Evolutionary conservation across 1,284 basidiomycete genomes (phyloP), one percentile per base, ranked within the genome.

Genomic region (Coniophora puteana): DNA sequence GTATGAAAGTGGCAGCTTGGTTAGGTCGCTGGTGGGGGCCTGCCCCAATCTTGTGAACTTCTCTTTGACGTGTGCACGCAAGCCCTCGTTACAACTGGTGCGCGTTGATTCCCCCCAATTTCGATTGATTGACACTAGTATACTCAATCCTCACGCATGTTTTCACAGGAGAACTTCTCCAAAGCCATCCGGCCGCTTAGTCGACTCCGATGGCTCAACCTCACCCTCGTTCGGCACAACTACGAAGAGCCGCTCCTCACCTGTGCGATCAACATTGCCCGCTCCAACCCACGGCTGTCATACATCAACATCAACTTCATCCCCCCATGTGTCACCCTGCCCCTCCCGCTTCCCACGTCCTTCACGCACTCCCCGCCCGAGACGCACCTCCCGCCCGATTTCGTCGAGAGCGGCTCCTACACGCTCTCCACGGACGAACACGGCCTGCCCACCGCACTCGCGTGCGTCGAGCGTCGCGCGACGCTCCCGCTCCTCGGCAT

Each of bases 1-100:
- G 49, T 85, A 85, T 51, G 83, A 87, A 51, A 80, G 80, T 51
- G 78, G 76, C 24, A 78, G 77, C 47, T 63, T 85, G 38, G 66
- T 87, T 32, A 74, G 80, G 35, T 76, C 79, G 4, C 71, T 87
- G 43, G 74, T 77, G 32, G 61, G 74, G 12, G 72, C 78, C 2
- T 85, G 82, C 50, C 83, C 83, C 11, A 68, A 72, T 40, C 65
- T 87, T 28, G 67, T 65, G 23, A 71, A 78, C 50, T 67, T 87
- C 6, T 75, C 82, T 46, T 61, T 87, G 32, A 76, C 74, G 17
- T 84, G 80, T 54, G 69, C 71, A n/a, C 75, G 74, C 50, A 79
- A 76, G 49, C 78, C 83, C 7, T 83, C 81, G 1, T 80, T 87
- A 58, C 79, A 79, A 44, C 64, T 87, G 23, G 83, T 83, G 55